Evolutionary conservation across 2,329 filamentous ascomycete species (phyloP), one percentile per base, ranked within the genome.

Genomic region (Colletotrichum kahawae): DNA sequence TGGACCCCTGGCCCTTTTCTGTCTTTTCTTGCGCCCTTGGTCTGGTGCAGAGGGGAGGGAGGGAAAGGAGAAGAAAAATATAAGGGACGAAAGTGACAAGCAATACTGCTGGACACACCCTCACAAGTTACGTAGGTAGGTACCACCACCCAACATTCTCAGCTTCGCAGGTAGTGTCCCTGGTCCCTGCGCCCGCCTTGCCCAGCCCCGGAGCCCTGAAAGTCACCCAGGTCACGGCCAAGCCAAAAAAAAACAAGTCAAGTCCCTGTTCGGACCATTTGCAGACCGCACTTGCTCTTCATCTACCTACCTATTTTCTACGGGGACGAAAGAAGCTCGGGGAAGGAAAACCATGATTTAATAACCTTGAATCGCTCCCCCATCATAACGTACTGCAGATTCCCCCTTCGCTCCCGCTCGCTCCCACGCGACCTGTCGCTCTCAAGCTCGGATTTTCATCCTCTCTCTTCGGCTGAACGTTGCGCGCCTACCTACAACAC

Each of bases 161-260:
- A 76, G 62, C 65, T 74, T 51, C 43, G 18, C 38, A 12, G 43
- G 43, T 21, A 24, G 43, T n/a, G 43, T 13, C 54, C 66, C 74
- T 67, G 48, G 56, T 71, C 64, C 66, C 71, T 70, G 70, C 62
- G 57, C 34, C 71, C 63, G 57, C 71, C 65, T 71, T 51, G 31
- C 57, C 73, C 64, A 75, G 70, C 70, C 73, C 73, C 60, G 57
- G 64, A 73, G 70, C 69, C 69, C 64, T 75, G 73, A 57, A 75
- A 68, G 36, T 33, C 18, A 48, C 38, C 38, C 56, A 75, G 67
- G 69, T 59, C 57, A 72, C 73, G 62, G 48, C 63, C 33, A 75
- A 56, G 31, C 54, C 64, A 38, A 31, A 38, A 31, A 31, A 48
- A 66, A 73, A 31, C 56, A 43, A 66, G 69, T 56, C 57, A 13